These are phyloP conservation scores for Microbotryum scabiosae DNA, from an alignment of 1,284 basidiomycete species.

Conservation along the genomic window DNA sequence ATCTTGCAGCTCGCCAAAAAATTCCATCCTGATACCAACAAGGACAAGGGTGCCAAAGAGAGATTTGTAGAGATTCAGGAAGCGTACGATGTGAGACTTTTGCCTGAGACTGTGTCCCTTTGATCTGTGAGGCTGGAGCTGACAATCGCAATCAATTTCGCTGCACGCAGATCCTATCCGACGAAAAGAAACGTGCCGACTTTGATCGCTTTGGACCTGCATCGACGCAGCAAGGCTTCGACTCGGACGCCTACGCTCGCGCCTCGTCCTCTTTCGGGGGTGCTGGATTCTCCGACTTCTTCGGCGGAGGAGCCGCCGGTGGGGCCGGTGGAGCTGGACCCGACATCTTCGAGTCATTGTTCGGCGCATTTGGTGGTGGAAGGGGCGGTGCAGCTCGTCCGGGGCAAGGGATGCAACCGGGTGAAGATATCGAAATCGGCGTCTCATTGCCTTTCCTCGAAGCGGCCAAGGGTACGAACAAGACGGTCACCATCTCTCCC, in stretches of 20 bases:
- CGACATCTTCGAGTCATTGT: conserved; percentile 83
- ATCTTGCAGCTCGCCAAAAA: conserved; percentile 77
- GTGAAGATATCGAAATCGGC: conserved; percentile 74
- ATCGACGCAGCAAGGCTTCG: conserved; percentile 86
- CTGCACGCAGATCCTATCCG: conserved; percentile 65
- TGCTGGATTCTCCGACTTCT: conserved; percentile 60
- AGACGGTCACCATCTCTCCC: conserved; percentile 68
- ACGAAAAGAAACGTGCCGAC: conserved; percentile 84
- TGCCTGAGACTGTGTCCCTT: too few relatives aligned
- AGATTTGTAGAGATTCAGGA: conserved; percentile 95
- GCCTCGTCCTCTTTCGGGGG: conserved; percentile 48
- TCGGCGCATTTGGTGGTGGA: conserved; percentile 48
- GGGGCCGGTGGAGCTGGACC: conserved; percentile 45
- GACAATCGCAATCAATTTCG: conserved; percentile 19
- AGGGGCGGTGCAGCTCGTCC: conserved; percentile 25
- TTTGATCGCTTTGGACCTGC: conserved; percentile 94
- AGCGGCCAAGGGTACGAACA: conserved; percentile 79
- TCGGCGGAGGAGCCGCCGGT: conserved; percentile 48
- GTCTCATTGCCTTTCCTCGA: conserved; percentile 81
- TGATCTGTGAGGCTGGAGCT: not conserved
- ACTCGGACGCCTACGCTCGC: conserved; percentile 66
- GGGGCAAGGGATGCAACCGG: conserved; percentile 45
- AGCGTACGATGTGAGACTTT: conserved; percentile 78
- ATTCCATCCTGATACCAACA: conserved; percentile 95
- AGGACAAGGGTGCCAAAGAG: conserved; percentile 80